Base-by-base conservation (phyloP, 192 early-diverging fungal genomes). In the Backusella sp. region DNA sequence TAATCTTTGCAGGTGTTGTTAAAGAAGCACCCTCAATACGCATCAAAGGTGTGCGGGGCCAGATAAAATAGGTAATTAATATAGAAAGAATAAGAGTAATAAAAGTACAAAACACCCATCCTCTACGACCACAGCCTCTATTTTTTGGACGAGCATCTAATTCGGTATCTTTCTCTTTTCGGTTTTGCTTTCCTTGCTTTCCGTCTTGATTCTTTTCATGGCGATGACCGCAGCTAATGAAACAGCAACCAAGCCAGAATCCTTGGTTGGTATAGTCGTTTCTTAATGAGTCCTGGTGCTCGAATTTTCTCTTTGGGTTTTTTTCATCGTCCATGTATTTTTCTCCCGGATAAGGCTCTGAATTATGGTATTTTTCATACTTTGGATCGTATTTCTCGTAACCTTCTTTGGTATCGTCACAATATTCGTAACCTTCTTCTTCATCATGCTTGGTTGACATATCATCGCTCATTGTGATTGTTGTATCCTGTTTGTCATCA, bases 181-280 rank as follows among this genome's bases (percentile, higher is more conserved):
- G 46, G 52, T 21, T 70, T n/a, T 17, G 21, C 56, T 21, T 37
- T 44, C 21, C 28, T 30, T 39, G 7, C 39, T 41, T 66, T 44
- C 39, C 30, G n/a, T 56, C 36, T 62, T 30, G 9, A 32, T 68
- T 59, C 53, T 49, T 56, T 77, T 70, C 73, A 17, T 35, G 72
- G 7, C 67, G 72, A 17, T 65, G 72, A 15, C 67, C 68, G 42
- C 72, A 79, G 26, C 67, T 70, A 0, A 79, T 26, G 32, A 74
- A 79, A 23, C 77, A 79, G 53, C 77, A 79, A 9, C 77, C 77
- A 39, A 79, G 23, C 77, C 77, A 79, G n/a, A 68, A 70, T 1
- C 77, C 73, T 17, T 71, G 35, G 6, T 23, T 71, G 7, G 42
- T 19, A 49, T 49, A 28, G 15, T 71, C 42, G 11, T 49, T 71